Evolutionary conservation across 2,329 filamentous ascomycete genomes (phyloP).

Genomic region (Aspergillus carbonarius): DNA sequence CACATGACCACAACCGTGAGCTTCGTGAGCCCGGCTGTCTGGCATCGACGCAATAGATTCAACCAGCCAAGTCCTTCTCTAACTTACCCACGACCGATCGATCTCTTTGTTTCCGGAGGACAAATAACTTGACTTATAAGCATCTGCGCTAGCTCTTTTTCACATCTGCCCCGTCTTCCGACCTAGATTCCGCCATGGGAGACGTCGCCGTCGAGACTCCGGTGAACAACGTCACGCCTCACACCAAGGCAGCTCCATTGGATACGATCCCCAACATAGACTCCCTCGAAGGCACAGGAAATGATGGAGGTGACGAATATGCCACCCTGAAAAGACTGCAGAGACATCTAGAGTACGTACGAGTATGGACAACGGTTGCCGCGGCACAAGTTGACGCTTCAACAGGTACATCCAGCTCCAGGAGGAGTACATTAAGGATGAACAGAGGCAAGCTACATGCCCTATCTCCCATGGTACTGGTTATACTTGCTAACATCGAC

Average conservation of each 20-base stretch:
- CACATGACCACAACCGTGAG: constrained; percentile 7
- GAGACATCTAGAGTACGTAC: constrained; percentile 81
- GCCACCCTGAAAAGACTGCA: constrained; percentile 94
- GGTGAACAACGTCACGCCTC: constrained; percentile 68
- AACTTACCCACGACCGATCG: background rate
- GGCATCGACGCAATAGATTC: constrained; percentile 9
- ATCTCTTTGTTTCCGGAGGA: background rate
- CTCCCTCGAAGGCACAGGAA: constrained; percentile 77
- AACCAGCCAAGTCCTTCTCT: background rate
- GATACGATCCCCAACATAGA: constrained; percentile 85
- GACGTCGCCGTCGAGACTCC: constrained; percentile 84
- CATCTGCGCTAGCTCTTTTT: background rate
- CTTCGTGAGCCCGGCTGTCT: constrained; percentile 8
- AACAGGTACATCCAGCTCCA: constrained; percentile 88
- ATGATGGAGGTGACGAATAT: constrained; percentile 88
- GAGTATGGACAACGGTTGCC: background rate
- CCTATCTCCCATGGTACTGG: background rate
- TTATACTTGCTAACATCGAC: constrained; percentile 15
- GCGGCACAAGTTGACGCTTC: constrained; percentile 19
- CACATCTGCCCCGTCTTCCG: background rate
- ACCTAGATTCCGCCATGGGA: constrained; percentile 61
- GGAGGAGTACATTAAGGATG: constrained; percentile 99
- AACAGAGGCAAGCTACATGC: constrained; percentile 68
- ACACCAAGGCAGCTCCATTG: constrained; percentile 76
- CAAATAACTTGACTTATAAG: background rate